Conservation (phyloP, 306 rosid genomes). For the Astragalus glycyphyllos region DNA sequence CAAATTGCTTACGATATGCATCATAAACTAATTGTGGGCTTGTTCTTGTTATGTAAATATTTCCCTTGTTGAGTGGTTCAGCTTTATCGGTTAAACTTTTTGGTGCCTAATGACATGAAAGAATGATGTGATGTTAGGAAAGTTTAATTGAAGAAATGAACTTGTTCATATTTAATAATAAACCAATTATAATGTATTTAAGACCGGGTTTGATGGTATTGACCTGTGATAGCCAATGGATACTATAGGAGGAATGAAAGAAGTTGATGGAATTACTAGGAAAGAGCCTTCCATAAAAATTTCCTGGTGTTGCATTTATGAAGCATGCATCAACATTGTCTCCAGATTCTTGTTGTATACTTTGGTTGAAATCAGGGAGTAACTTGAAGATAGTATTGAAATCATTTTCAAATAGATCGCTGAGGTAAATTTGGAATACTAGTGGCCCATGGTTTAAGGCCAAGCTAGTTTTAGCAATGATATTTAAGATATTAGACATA, state of each 20-base stretch:
- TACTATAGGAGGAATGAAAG: neutral
- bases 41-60: no score
- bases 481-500: neutral
- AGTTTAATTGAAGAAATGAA: no score
- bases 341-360: neutral
- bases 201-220: neutral
- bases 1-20: no score
- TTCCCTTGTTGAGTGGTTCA: no score
- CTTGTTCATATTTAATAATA: no score
- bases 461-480: neutral
- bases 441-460: neutral
- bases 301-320: constrained; percentile 35
- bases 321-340: constrained; percentile 43
- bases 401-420: constrained; percentile 7
- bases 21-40: no score
- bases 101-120: no score
- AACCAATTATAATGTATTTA: no score
- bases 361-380: constrained; percentile 36
- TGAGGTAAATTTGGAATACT: constrained; percentile 4
- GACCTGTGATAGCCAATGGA: constrained; percentile 45
- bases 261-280: neutral
- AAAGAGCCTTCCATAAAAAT: neutral
- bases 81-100: no score
- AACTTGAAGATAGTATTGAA: neutral
- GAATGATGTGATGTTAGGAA: no score